Base-by-base conservation (phyloP, 192 early-diverging fungal species). In the Chytriomyces confervae region DNA sequence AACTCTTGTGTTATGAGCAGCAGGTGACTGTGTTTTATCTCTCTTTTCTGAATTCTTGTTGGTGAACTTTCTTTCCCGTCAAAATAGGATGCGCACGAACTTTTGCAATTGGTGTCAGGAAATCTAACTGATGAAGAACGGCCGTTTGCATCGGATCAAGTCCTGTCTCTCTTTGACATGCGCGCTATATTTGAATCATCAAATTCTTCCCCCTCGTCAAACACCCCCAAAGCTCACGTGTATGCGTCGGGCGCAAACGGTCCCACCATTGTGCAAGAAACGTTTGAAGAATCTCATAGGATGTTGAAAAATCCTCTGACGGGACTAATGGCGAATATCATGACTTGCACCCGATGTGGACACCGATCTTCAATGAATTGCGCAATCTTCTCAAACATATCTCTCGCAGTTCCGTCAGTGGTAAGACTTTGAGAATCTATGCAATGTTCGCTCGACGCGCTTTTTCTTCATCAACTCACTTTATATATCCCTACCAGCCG, bases 21-120 rank as follows among this genome's bases (percentile, higher is more conserved):
- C 80, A 84, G 76, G 80, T 36, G 36, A 4, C 36, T 36, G 1
- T 36, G 36, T 36, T 82, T 10, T 79, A 44, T 2, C 47, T 9
- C 24, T 49, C 8, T 27, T 13, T 61, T 46, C 60, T 47, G 7
- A 16, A 62, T 48, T 68, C 27, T 70, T 23, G 13, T 76, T 70
- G 1, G 16, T 20, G 0, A 77, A 24, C 46, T n/a, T 11, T 18
- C 16, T 64, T 44, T 45, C 16, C 50, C 50, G 5, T 20, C 53
- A 13, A 20, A n/a, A 57, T 90, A 96, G 85, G 95, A 97, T 75
- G 95, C 95, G 8, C 94, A 97, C 80, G 95, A 97, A 80, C 87
- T 95, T 9, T 92, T 95, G 65, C 92, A 94, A 76, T 84, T 94
- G 0, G 88, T 97, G 1, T 93, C 93, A 4, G 89, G 89, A 47